These are phyloP conservation scores for Sporopachydermia lactativora DNA, from an alignment of 805 yeast species.

Conservation along the genomic window DNA sequence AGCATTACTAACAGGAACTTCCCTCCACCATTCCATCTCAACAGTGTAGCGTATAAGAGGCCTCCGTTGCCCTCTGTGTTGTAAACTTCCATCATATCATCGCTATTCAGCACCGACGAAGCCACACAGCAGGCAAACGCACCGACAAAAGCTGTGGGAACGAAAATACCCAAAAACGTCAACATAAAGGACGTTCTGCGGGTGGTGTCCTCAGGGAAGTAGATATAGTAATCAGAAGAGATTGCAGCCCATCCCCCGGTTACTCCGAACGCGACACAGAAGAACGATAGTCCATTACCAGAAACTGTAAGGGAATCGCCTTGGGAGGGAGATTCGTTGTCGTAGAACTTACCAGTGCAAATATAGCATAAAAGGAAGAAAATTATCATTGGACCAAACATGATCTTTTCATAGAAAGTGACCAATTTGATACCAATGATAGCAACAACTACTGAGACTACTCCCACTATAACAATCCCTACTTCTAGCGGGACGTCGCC, in stretches of 20 bases:
- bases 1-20: slow-evolving; percentile 49
- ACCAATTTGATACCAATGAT: slow-evolving; percentile 60
- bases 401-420: slow-evolving; percentile 42
- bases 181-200: slow-evolving; percentile 34
- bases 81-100: slow-evolving; percentile 40
- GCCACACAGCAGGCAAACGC: slow-evolving; percentile 42
- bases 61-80: slow-evolving; percentile 51
- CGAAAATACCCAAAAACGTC: slow-evolving; percentile 47
- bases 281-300: slow-evolving; percentile 53
- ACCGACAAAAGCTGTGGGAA: slow-evolving; percentile 58
- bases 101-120: slow-evolving; percentile 24
- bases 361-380: slow-evolving; percentile 49
- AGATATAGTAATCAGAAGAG: slow-evolving; percentile 60
- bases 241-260: slow-evolving; percentile 76
- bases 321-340: slow-evolving; percentile 20
- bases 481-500: slow-evolving; percentile 48
- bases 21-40: slow-evolving; percentile 56
- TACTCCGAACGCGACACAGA: slow-evolving; percentile 50
- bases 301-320: slow-evolving; percentile 32
- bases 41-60: slow-evolving; percentile 39
- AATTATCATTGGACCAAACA: slow-evolving; percentile 47
- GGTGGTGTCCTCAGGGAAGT: slow-evolving; percentile 53
- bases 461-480: slow-evolving; percentile 51
- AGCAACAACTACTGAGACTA: slow-evolving; percentile 43
- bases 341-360: slow-evolving; percentile 21